Conservation (phyloP, 306 rosid genomes). For the Quercus dentata region DNA sequence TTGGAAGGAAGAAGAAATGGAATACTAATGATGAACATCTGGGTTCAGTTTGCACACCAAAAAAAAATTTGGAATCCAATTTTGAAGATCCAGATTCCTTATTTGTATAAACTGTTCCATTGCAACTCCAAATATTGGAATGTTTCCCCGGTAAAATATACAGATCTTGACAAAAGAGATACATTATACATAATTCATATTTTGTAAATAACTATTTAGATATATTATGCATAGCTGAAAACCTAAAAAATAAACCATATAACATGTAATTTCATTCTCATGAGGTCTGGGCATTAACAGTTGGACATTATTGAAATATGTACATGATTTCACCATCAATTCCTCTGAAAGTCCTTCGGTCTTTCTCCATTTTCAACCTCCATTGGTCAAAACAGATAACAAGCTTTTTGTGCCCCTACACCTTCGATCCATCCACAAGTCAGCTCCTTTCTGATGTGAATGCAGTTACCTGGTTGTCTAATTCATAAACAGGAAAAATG, state of each 20-base stretch:
- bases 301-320: conserved; percentile 8
- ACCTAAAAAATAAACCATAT: not conserved
- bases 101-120: too few species aligned
- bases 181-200: not conserved
- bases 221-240: not conserved
- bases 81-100: too few species aligned
- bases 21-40: too few species aligned
- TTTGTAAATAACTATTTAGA: conserved; percentile 8
- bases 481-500: conserved; percentile 7
- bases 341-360: not conserved
- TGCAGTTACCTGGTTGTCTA: conserved; percentile 43
- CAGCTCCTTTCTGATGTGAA: conserved; percentile 14
- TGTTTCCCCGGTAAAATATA: not conserved
- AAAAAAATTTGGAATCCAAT: too few species aligned
- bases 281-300: not conserved
- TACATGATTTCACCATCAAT: conserved; percentile 1
- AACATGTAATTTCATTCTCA: conserved; percentile 3
- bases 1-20: too few species aligned
- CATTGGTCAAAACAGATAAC: not conserved
- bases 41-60: too few species aligned
- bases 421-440: conserved; percentile 17
- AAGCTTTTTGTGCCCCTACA: not conserved
- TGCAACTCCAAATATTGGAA: too few species aligned
- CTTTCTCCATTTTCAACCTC: not conserved
- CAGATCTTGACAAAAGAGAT: not conserved